phyloP scores from a whole-genome alignment of 768 basidiomycete genomes.

The Lentinula guzmanii region DNA sequence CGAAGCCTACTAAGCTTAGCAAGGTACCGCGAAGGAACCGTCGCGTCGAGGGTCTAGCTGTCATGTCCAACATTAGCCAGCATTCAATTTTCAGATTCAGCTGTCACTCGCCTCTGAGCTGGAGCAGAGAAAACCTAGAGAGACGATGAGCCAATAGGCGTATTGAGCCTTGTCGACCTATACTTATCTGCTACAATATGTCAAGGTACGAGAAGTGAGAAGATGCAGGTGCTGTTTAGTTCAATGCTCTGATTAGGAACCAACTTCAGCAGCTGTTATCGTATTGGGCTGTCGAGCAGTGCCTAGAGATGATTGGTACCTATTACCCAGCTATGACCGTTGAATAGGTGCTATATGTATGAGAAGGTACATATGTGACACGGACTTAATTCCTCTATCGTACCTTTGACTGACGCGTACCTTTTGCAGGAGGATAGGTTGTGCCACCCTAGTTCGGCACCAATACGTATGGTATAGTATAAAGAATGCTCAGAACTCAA shows the following conservation, averaged over 20 bases:
- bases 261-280: neutral
- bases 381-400: neutral
- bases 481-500: neutral
- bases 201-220: neutral
- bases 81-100: neutral
- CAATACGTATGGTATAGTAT: neutral
- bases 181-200: neutral
- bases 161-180: neutral
- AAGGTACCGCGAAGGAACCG: neutral
- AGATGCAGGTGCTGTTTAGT: neutral
- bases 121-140: neutral
- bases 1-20: neutral
- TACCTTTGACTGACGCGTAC: constrained; percentile 1
- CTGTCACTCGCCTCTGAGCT: neutral
- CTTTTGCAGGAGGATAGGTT: neutral
- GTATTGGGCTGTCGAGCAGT: neutral
- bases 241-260: neutral
- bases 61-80: neutral
- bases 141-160: neutral
- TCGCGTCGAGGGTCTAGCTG: neutral
- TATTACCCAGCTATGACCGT: neutral
- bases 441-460: neutral
- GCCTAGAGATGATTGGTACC: neutral
- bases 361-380: neutral
- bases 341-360: neutral